Evolutionary conservation across 73 alveolate genomes (phyloP).

Genomic region (Durusdinium trenchii): DNA sequence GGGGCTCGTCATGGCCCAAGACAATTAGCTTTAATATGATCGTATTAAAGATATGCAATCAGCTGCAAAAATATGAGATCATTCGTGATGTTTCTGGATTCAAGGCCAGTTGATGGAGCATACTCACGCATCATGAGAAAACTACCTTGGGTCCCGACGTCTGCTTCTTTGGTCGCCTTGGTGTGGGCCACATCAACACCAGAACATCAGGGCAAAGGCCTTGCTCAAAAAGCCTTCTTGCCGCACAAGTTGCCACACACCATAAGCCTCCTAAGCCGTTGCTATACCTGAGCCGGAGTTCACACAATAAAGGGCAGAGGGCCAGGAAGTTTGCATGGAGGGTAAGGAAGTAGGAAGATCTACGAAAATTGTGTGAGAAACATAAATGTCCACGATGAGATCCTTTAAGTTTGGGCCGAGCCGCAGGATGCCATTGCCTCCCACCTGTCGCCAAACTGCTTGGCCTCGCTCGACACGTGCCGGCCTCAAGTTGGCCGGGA

Average conservation of each 20-base stretch:
- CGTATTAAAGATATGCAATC: too few species aligned
- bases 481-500: too few species aligned
- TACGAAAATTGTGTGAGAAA: neutral
- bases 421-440: slow-evolving; percentile 72
- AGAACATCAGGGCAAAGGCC: neutral
- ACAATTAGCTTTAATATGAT: too few species aligned
- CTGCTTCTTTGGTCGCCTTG: slow-evolving; percentile 94
- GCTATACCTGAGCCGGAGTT: slow-evolving; percentile 36
- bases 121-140: neutral
- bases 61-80: too few species aligned
- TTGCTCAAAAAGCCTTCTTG: neutral
- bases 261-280: slow-evolving; percentile 78
- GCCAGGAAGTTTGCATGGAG: neutral
- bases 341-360: neutral
- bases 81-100: neutral
- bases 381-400: neutral
- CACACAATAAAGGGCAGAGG: neutral
- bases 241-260: slow-evolving; percentile 48
- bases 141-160: neutral
- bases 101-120: neutral
- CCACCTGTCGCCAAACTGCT: slow-evolving; percentile 78
- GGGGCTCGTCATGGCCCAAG: neutral
- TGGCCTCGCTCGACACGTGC: slow-evolving; percentile 79
- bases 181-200: neutral
- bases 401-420: neutral